Base-by-base conservation (phyloP, 495 filamentous ascomycete genomes). In the Rhizodiscina lignyota region DNA sequence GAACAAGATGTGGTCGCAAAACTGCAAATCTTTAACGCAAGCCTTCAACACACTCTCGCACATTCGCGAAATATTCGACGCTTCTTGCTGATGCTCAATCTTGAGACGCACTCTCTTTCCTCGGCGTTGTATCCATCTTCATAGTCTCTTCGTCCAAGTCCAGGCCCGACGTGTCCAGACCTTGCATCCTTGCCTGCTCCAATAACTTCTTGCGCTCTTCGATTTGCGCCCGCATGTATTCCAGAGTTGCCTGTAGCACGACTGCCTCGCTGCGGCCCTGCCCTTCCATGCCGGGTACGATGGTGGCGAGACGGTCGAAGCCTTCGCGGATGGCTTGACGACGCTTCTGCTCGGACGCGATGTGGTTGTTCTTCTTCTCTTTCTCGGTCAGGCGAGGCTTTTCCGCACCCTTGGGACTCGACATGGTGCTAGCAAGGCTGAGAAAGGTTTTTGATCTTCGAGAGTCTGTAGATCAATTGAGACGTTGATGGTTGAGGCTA, bases 301-400 rank as follows among this genome's bases (percentile, higher is more conserved):
- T 63, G 30, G 74, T 68, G n/a, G 79, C 77, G 2, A 94, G 64
- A 15, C 72, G 64, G 55, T 94, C 85, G 44, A 89, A 92, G n/a
- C 78, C 82, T 21, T 79, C 72, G 20, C 86, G 71, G 40, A 94
- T 93, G 3, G 77, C 78, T 44, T 79, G 70, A 21, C 86, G 76
- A 10, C 86, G 77, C 56, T 93, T 92, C 52, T 91, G 79, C 54
- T 94, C 86, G 1, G 79, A 85, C 5, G 71, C 72, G 44, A 92
- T 89, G 50, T 93, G 85, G 45, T 93, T 94, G 41, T 72, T 72
- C 57, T 89, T 91, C 63, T 89, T 92, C 52, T 92, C 78, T 40
- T 79, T 69, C 36, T 86, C 81, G 2, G 78, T 83, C 37, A 92
- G 63, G 15, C 83, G 73, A n/a, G 79, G 79, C 44, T 74, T 76